These are phyloP conservation scores for Filobasidium floriforme DNA, from an alignment of 768 basidiomycete genomes.

Conservation along the genomic window DNA sequence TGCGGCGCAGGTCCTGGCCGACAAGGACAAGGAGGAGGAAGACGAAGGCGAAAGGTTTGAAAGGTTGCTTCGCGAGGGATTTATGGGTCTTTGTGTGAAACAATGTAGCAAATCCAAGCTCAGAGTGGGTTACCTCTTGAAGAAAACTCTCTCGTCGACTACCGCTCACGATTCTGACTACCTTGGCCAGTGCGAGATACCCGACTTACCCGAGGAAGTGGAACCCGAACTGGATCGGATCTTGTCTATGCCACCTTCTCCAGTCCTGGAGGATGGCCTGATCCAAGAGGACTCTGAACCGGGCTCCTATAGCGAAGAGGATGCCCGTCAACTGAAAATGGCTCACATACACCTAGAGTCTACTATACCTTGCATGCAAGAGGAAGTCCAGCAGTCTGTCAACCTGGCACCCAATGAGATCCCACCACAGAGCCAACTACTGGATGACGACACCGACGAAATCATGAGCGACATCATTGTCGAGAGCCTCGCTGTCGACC, in stretches of 20 bases:
- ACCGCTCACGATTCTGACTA: too few species aligned
- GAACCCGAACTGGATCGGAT: too few species aligned
- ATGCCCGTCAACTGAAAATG: too few species aligned
- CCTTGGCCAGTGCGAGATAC: too few species aligned
- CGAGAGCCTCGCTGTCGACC: neutral
- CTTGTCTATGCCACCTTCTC: too few species aligned
- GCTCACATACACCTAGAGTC: too few species aligned
- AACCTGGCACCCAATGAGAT: neutral
- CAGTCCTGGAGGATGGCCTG: too few species aligned
- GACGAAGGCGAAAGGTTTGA: neutral
- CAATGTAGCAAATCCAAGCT: neutral
- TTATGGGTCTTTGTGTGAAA: constrained; percentile 5
- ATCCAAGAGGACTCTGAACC: too few species aligned
- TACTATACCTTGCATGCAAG: too few species aligned
- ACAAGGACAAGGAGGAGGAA: constrained; percentile 5
- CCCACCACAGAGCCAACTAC: neutral
- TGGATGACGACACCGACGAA: neutral
- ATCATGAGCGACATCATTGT: neutral
- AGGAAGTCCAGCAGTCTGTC: too few species aligned
- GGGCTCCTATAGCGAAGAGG: too few species aligned
- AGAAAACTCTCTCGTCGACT: neutral
- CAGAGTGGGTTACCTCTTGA: neutral
- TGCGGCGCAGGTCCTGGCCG: neutral
- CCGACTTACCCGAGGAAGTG: too few species aligned
- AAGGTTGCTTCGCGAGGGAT: neutral